Conservation (phyloP, 371 early-diverging fungal genomes). For the Apophysomyces trapeziformis region DNA sequence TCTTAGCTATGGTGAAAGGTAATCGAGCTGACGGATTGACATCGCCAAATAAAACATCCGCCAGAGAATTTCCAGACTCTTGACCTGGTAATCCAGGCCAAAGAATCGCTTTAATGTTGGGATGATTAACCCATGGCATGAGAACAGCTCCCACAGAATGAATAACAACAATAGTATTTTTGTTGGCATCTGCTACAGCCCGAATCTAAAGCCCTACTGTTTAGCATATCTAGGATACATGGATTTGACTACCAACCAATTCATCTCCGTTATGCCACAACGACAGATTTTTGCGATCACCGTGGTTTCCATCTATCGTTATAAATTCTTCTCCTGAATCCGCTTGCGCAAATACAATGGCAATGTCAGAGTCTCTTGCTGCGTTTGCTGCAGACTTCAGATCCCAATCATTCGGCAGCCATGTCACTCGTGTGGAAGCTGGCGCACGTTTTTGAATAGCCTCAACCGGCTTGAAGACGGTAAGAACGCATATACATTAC, state of each 20-base stretch:
- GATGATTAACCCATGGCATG: slow-evolving; percentile 62
- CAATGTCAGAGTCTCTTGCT: slow-evolving; percentile 54
- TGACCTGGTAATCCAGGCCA: slow-evolving; percentile 60
- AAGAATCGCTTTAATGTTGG: slow-evolving; percentile 60
- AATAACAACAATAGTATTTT: slow-evolving; percentile 63
- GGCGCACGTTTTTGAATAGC: neutral
- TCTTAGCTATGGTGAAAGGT: slow-evolving; percentile 61
- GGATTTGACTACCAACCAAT: slow-evolving; percentile 35
- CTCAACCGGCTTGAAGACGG: neutral
- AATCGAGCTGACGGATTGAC: slow-evolving; percentile 65
- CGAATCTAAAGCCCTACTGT: slow-evolving; percentile 35
- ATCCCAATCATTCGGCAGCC: slow-evolving; percentile 19
- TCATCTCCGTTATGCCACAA: slow-evolving; percentile 65
- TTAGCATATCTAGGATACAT: neutral
- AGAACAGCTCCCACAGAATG: slow-evolving; percentile 61
- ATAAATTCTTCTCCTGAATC: slow-evolving; percentile 63
- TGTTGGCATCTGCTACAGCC: slow-evolving; percentile 55
- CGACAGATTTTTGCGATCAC: slow-evolving; percentile 63
- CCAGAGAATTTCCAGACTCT: slow-evolving; percentile 67
- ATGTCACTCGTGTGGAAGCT: neutral
- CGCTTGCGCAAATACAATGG: slow-evolving; percentile 62
- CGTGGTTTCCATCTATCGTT: slow-evolving; percentile 47
- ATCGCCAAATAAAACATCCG: slow-evolving; percentile 66
- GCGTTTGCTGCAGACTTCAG: slow-evolving; percentile 31
- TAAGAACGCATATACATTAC: neutral